These are phyloP conservation scores for Boehmeria nivea DNA, from an alignment of 306 rosid genomes.

Conservation along the genomic window DNA sequence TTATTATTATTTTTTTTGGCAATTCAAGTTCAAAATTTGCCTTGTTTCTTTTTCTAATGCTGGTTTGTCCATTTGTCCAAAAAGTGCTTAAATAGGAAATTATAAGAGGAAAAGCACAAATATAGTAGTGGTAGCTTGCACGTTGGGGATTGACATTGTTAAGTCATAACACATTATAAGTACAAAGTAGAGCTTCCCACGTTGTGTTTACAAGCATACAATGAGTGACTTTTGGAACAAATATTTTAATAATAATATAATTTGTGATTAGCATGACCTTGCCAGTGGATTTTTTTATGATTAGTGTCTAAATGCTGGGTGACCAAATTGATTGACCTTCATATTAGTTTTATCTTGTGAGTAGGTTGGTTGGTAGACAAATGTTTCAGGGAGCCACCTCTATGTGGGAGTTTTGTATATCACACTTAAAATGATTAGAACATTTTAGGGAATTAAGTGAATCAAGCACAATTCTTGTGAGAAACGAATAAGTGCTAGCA, in stretches of 20 bases:
- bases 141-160: constrained; percentile 30
- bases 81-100: not conserved
- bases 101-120: not conserved
- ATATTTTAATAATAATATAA: too few relatives aligned
- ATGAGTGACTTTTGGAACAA: too few relatives aligned
- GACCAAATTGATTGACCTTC: constrained; percentile 9
- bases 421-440: too few relatives aligned
- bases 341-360: not conserved
- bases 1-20: constrained; percentile 6
- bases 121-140: constrained; percentile 38
- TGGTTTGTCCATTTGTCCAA: not conserved
- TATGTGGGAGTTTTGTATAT: too few relatives aligned
- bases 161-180: not conserved
- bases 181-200: constrained; percentile 48
- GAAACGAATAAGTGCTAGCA: too few relatives aligned
- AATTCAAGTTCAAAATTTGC: not conserved
- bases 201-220: constrained; percentile 44
- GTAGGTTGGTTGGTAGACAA: constrained; percentile 10
- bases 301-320: constrained; percentile 1
- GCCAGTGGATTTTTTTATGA: constrained; percentile 16
- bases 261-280: constrained; percentile 20
- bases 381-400: too few relatives aligned
- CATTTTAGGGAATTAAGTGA: too few relatives aligned
- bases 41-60: not conserved
- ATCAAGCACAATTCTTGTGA: too few relatives aligned